phyloP scores from a whole-genome alignment of 2,329 filamentous ascomycete species.

The Cercospora zeina region DNA sequence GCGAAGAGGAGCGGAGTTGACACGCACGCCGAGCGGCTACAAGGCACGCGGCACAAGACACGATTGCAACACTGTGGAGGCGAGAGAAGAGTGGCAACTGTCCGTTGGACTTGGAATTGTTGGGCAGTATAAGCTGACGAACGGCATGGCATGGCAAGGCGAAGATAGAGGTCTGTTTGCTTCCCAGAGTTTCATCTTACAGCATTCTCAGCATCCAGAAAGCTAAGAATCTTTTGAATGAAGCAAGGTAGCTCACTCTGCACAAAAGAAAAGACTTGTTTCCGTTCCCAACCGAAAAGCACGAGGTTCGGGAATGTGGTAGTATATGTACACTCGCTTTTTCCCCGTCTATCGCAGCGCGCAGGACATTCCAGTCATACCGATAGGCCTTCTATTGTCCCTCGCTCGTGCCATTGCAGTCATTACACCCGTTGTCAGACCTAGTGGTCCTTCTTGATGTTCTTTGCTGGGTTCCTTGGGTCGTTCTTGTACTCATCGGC shows the following conservation, averaged over 20 bases:
- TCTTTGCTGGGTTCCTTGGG: slow-evolving; percentile 71
- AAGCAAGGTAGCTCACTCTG: background rate
- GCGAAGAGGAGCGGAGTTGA: background rate
- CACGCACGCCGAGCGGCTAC: background rate
- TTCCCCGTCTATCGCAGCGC: slow-evolving; percentile 5
- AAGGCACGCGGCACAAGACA: background rate
- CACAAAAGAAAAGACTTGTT: background rate
- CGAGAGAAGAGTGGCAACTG: too few species aligned
- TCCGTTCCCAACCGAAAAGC: slow-evolving; percentile 6
- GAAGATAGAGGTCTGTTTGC: too few species aligned
- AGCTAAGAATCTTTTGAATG: too few species aligned
- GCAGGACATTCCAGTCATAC: background rate
- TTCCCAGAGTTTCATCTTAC: too few species aligned
- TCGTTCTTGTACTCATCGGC: slow-evolving; percentile 97
- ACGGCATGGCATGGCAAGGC: too few species aligned
- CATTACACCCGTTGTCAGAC: background rate
- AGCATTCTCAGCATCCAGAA: too few species aligned
- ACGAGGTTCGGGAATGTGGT: slow-evolving; percentile 12
- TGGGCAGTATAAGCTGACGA: too few species aligned
- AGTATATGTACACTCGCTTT: slow-evolving; percentile 6
- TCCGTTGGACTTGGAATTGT: too few species aligned
- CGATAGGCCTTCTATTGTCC: slow-evolving; percentile 4
- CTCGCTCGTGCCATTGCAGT: slow-evolving; percentile 2
- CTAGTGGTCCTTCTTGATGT: slow-evolving; percentile 42
- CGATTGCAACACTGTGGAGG: background rate